phyloP scores from a whole-genome alignment of 352 stramenopile genomes.

The Pythium coloratum region DNA sequence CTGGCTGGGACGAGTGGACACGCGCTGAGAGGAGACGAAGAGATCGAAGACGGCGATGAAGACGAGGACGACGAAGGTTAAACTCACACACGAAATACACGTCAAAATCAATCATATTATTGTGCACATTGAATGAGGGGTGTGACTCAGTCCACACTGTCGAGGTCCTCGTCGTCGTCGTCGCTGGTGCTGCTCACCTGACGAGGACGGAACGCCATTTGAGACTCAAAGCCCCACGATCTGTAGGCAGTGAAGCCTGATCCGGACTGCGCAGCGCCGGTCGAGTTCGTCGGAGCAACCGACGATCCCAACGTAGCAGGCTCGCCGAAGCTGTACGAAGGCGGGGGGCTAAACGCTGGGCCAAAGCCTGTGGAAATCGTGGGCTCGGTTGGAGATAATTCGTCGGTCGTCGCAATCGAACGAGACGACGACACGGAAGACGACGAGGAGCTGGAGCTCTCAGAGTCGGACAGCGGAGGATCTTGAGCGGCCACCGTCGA shows the following conservation, averaged over 20 bases:
- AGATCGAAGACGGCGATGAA: conserved; percentile 4
- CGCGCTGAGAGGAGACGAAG: background rate
- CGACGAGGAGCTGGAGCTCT: conserved; percentile 31
- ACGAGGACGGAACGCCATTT: conserved; percentile 9
- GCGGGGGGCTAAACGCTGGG: background rate
- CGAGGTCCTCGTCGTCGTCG: conserved; percentile 51
- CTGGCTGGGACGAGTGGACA: background rate
- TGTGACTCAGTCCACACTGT: conserved; percentile 52
- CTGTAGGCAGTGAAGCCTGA: background rate
- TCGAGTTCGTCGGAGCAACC: background rate
- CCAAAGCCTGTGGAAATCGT: background rate
- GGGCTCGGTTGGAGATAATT: background rate
- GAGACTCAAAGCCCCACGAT: background rate
- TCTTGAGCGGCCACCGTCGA: background rate
- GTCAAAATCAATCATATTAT: background rate
- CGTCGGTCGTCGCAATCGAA: background rate
- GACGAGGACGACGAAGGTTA: background rate
- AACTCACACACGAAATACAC: background rate
- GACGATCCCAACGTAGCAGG: background rate
- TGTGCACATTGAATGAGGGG: background rate
- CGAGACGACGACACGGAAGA: background rate
- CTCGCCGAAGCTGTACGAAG: background rate
- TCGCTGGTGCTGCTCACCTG: conserved; percentile 39
- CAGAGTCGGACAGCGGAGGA: conserved; percentile 7
- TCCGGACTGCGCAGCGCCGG: background rate